These are phyloP conservation scores for Lizonia empirigonia DNA, from an alignment of 2,329 filamentous ascomycete species.

Conservation along the genomic window DNA sequence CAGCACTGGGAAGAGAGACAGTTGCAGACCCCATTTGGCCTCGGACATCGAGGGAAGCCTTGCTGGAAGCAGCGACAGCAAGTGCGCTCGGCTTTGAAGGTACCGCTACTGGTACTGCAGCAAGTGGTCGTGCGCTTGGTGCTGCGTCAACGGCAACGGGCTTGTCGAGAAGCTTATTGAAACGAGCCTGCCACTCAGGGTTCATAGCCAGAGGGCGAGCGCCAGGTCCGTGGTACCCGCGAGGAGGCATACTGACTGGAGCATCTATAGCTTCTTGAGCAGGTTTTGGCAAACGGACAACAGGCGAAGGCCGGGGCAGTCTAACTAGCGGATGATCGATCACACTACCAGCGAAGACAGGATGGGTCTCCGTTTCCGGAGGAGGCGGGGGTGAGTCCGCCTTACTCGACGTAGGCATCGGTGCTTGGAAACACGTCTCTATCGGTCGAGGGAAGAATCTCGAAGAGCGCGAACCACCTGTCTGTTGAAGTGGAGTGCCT, in stretches of 20 bases:
- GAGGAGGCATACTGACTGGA: conserved; percentile 50
- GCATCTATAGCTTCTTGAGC: conserved; percentile 39
- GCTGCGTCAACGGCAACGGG: conserved; percentile 48
- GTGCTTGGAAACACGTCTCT: conserved; percentile 29
- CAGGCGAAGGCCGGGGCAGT: conserved; percentile 71
- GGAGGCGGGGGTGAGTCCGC: conserved; percentile 56
- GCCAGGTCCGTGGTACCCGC: conserved; percentile 36
- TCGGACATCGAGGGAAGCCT: conserved; percentile 60
- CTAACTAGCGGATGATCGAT: conserved; percentile 69
- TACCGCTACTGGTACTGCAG: conserved; percentile 40
- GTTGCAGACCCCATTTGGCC: conserved; percentile 61
- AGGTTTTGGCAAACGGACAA: conserved; percentile 79
- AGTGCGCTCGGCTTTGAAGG: conserved; percentile 53
- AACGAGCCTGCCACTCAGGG: conserved; percentile 77
- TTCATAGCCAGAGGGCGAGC: conserved; percentile 49
- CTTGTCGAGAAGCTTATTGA: conserved; percentile 77
- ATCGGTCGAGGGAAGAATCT: conserved; percentile 47
- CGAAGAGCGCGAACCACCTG: conserved; percentile 39
- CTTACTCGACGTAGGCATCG: conserved; percentile 26
- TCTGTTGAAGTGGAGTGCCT: conserved; percentile 33
- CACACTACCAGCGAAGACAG: conserved; percentile 71
- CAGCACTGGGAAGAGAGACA: conserved; percentile 67
- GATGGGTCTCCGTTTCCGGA: conserved; percentile 74
- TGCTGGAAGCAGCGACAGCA: conserved; percentile 70
- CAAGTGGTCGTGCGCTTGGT: conserved; percentile 14